Evolutionary conservation across 139 green algal species (phyloP).

Genomic region (Eudorina sp.): DNA sequence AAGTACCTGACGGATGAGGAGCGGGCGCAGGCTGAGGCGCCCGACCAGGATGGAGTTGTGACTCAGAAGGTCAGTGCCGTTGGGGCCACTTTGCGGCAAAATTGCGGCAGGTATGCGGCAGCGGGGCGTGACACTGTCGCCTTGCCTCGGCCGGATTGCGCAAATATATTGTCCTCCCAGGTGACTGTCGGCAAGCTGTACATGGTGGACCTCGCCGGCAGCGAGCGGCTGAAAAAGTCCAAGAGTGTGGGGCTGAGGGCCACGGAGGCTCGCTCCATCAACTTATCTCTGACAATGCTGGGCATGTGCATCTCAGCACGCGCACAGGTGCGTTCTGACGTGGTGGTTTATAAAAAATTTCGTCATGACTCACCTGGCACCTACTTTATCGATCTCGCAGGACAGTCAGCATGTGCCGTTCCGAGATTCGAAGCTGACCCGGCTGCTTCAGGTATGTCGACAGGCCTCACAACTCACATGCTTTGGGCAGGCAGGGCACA

Average conservation of each 20-base stretch:
- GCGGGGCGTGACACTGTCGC: too few relatives aligned
- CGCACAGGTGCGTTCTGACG: conserved; percentile 41
- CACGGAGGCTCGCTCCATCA: conserved; percentile 83
- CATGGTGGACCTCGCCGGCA: conserved; percentile 96
- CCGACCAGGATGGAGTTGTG: conserved; percentile 53
- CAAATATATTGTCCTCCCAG: too few relatives aligned
- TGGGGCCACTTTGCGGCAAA: too few relatives aligned
- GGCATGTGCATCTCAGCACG: conserved; percentile 79
- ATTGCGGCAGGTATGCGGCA: too few relatives aligned
- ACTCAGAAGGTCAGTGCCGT: conserved; percentile 52
- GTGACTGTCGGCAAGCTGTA: conserved; percentile 90
- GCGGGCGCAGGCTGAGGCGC: conserved; percentile 46
- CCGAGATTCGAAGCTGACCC: conserved; percentile 85
- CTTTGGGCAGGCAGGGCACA: too few relatives aligned
- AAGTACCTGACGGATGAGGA: conserved; percentile 56
- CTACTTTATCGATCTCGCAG: too few relatives aligned
- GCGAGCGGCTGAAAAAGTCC: conserved; percentile 93
- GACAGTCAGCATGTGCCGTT: conserved; percentile 80
- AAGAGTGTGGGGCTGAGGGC: conserved; percentile 67
- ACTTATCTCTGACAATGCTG: conserved; percentile 82
- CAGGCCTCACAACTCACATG: too few relatives aligned
- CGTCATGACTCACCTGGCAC: too few relatives aligned
- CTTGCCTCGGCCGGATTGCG: too few relatives aligned
- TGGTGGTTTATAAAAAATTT: not conserved
- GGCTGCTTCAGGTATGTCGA: conserved; percentile 48